Conservation (phyloP, 1,284 basidiomycete species). For the Marasmius oreades region DNA sequence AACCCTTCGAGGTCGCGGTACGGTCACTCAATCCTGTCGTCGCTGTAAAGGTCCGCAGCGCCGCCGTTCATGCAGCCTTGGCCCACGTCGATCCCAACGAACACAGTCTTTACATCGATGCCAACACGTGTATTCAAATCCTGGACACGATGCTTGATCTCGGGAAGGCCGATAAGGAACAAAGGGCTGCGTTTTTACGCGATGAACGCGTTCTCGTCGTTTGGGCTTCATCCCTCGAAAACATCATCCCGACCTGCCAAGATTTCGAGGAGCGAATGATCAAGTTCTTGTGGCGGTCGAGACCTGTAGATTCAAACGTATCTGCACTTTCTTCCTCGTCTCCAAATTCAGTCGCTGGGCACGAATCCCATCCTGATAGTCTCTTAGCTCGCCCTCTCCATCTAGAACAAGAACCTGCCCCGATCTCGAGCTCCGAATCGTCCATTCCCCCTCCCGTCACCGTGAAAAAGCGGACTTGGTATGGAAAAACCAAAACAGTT, state of each 20-base stretch:
- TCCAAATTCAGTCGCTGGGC: constrained; percentile 9
- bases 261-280: constrained; percentile 82
- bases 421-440: neutral
- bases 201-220: constrained; percentile 78
- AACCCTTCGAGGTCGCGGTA: constrained; percentile 73
- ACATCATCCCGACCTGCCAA: constrained; percentile 65
- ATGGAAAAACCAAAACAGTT: constrained; percentile 30
- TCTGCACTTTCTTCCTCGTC: constrained; percentile 24
- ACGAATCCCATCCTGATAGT: neutral
- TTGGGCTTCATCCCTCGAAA: constrained; percentile 76
- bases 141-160: constrained; percentile 72
- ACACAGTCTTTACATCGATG: constrained; percentile 62
- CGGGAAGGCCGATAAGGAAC: constrained; percentile 76
- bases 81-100: constrained; percentile 58
- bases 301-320: constrained; percentile 20
- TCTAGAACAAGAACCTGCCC: neutral
- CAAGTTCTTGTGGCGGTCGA: constrained; percentile 67
- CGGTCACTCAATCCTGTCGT: constrained; percentile 75
- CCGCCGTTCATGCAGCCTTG: constrained; percentile 79
- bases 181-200: constrained; percentile 81
- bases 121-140: constrained; percentile 71
- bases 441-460: neutral
- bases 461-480: constrained; percentile 33
- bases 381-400: neutral
- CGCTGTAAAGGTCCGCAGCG: constrained; percentile 77